phyloP scores from a whole-genome alignment of 345 rosid genomes.

The Eucalyptus dawsonii region DNA sequence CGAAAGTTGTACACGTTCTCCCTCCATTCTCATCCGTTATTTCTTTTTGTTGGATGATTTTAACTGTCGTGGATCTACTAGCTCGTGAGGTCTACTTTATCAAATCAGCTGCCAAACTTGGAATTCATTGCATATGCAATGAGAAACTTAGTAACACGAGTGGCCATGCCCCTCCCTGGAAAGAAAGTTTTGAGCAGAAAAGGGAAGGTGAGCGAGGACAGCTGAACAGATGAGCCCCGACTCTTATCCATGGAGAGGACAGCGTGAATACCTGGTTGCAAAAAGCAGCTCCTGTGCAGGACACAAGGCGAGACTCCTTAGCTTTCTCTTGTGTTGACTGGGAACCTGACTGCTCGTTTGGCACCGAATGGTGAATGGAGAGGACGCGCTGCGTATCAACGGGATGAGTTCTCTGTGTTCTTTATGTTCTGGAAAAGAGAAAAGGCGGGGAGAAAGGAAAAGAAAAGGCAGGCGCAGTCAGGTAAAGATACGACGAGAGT shows the following conservation, averaged over 20 bases:
- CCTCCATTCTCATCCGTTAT: background rate
- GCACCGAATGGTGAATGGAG: conserved; percentile 40
- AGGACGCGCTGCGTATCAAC: conserved; percentile 34
- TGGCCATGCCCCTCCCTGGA: background rate
- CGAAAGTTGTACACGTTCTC: background rate
- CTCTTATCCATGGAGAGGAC: background rate
- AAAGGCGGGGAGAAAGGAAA: background rate
- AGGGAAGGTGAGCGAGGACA: background rate
- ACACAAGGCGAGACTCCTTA: conserved; percentile 65
- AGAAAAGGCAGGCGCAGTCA: background rate
- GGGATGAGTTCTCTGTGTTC: conserved; percentile 73
- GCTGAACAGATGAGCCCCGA: background rate
- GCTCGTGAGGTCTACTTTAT: background rate
- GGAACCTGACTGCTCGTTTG: conserved; percentile 51
- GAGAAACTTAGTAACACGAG: background rate
- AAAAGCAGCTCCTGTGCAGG: conserved; percentile 76
- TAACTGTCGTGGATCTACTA: background rate
- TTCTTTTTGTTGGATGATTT: background rate
- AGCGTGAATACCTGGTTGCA: conserved; percentile 53
- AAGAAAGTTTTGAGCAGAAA: background rate
- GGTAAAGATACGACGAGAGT: background rate
- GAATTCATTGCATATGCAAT: background rate
- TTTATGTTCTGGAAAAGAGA: conserved; percentile 47
- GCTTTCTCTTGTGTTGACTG: conserved; percentile 92
- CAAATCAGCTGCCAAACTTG: background rate